Percentiles rank a stretch among this genome's conserved stretches.
Conservation (phyloP, 345 rosid species). For the Rhizophora apiculata region DNA sequence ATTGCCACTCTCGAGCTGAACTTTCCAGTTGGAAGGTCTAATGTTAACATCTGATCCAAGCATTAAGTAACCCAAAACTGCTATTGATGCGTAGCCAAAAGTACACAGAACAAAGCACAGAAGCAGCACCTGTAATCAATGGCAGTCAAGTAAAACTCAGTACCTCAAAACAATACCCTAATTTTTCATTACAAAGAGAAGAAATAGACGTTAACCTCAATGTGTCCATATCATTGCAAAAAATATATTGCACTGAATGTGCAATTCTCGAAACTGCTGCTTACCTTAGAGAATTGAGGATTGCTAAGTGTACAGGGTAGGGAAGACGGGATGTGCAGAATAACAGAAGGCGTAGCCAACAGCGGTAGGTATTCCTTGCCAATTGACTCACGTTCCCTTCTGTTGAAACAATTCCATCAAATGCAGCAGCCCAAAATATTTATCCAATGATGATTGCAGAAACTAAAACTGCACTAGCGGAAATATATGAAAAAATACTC, state of each 20-base stretch:
- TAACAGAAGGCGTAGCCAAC: slow-evolving; percentile 86
- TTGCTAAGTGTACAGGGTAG: slow-evolving; percentile 75
- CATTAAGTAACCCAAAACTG: slow-evolving; percentile 26
- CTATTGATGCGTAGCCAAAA: slow-evolving; percentile 26
- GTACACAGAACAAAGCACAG: slow-evolving; percentile 21
- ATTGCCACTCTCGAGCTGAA: slow-evolving; percentile 23
- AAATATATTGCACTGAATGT: not conserved
- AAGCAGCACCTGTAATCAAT: slow-evolving; percentile 23
- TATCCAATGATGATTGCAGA: slow-evolving; percentile 68
- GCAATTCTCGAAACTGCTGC: slow-evolving; percentile 11
- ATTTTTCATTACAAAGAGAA: not conserved
- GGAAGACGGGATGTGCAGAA: slow-evolving; percentile 90
- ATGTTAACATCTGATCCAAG: slow-evolving; percentile 22
- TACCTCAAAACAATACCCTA: not conserved
- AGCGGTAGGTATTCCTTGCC: slow-evolving; percentile 63
- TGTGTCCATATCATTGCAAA: not conserved
- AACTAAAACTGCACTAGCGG: slow-evolving; percentile 86
- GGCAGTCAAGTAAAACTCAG: not conserved
- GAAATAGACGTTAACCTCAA: not conserved
- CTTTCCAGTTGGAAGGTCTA: slow-evolving; percentile 21
- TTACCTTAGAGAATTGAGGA: slow-evolving; percentile 74
- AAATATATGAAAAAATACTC: slow-evolving; percentile 71
- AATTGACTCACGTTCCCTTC: slow-evolving; percentile 39
- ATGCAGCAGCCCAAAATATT: slow-evolving; percentile 62
- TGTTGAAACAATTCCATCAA: slow-evolving; percentile 67